A percentile compares a stretch with the other conserved stretches of the same genome.
Evolutionary conservation across 2,329 filamentous ascomycete genomes (phyloP).

Genomic region (Xylaria sp.): DNA sequence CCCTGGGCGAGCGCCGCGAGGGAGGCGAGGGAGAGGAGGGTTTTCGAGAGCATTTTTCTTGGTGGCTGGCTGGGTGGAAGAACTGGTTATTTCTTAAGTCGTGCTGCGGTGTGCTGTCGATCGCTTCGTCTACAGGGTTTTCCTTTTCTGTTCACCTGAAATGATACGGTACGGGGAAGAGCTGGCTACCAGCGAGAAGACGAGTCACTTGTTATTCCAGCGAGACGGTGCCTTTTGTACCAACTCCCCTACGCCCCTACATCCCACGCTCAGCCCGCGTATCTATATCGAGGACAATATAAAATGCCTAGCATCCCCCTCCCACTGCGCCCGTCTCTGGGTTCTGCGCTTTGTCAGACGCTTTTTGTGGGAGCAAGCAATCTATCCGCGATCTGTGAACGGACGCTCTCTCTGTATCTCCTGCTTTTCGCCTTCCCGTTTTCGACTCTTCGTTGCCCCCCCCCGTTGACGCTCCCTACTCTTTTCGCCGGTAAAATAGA

Average conservation of each 20-base stretch:
- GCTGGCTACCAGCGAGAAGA: neutral
- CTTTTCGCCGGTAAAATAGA: slow-evolving; percentile 34
- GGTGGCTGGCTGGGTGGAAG: neutral
- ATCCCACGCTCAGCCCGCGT: slow-evolving; percentile 9
- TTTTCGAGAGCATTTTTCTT: slow-evolving; percentile 40
- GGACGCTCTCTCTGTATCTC: neutral
- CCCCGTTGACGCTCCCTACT: neutral
- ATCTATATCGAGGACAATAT: slow-evolving; percentile 19
- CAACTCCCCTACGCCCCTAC: neutral
- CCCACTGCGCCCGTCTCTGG: neutral
- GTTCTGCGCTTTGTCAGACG: slow-evolving; percentile 6
- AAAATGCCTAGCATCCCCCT: neutral
- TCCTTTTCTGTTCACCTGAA: too few species aligned
- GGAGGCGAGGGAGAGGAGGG: slow-evolving; percentile 39
- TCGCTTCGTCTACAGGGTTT: neutral
- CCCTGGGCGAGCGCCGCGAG: slow-evolving; percentile 41
- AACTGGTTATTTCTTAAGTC: neutral
- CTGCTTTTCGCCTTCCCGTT: slow-evolving; percentile 6
- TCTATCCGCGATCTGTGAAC: slow-evolving; percentile 30
- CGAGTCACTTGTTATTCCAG: neutral
- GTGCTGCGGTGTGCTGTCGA: neutral
- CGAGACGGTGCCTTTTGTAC: slow-evolving; percentile 7
- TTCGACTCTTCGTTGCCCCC: neutral
- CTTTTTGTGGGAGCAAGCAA: slow-evolving; percentile 10
- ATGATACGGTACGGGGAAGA: too few species aligned